A percentile compares a stretch with the other conserved stretches of the same genome.
Conservation (phyloP, 345 rosid genomes). For the Eucalyptus pauciflora region DNA sequence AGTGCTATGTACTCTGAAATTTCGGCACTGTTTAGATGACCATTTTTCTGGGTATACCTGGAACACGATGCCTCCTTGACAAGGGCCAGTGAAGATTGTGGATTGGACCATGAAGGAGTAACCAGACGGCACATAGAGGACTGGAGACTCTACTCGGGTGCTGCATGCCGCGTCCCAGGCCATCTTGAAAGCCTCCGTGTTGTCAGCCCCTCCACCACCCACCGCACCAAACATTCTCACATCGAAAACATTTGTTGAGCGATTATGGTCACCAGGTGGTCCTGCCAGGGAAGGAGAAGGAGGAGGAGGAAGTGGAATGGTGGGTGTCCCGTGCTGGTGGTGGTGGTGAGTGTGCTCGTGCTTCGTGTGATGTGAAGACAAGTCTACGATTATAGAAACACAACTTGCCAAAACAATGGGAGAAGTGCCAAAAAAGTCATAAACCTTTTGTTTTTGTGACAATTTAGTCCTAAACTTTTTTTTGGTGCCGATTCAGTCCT, state of each 20-base stretch:
- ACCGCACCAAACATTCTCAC: slow-evolving; percentile 62
- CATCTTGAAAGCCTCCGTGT: slow-evolving; percentile 68
- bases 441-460: too few species aligned
- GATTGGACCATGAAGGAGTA: slow-evolving; percentile 74
- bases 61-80: slow-evolving; percentile 39
- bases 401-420: background rate
- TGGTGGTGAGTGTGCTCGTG: background rate
- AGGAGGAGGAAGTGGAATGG: background rate
- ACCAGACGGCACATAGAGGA: slow-evolving; percentile 46
- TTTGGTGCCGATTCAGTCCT: too few species aligned
- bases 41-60: slow-evolving; percentile 34
- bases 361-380: background rate
- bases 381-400: background rate
- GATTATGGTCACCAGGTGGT: background rate
- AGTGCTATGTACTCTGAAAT: background rate
- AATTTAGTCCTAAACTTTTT: too few species aligned
- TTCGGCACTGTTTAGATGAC: background rate
- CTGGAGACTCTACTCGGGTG: background rate
- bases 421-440: too few species aligned
- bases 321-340: background rate
- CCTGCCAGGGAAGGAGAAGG: background rate
- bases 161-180: slow-evolving; percentile 74
- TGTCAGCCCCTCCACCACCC: slow-evolving; percentile 65
- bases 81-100: slow-evolving; percentile 89
- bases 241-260: slow-evolving; percentile 18